A percentile compares a stretch with the other conserved stretches of the same genome.
phyloP scores from a whole-genome alignment of 169 alveolate species.

The Cryptosporidium baileyi region DNA sequence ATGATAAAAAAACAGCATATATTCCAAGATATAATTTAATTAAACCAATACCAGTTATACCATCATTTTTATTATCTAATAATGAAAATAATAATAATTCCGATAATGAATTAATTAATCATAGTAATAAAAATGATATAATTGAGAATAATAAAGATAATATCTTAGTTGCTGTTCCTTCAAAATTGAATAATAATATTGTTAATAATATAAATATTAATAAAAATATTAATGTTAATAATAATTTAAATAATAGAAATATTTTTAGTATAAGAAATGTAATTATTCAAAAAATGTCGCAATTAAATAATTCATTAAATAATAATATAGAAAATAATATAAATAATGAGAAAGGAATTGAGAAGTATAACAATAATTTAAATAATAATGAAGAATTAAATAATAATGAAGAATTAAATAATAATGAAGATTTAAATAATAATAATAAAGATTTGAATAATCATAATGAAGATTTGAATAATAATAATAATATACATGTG shows the following conservation, averaged over 20 bases:
- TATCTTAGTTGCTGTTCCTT: too few species aligned
- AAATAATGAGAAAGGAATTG: neutral
- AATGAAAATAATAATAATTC: neutral
- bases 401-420: too few species aligned
- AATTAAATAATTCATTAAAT: neutral
- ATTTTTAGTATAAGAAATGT: conserved; percentile 26
- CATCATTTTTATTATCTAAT: conserved; percentile 20
- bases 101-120: neutral
- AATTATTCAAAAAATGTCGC: conserved; percentile 46
- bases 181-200: neutral
- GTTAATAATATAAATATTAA: neutral
- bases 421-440: too few species aligned
- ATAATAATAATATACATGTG: neutral
- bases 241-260: neutral
- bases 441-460: too few species aligned
- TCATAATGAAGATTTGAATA: neutral
- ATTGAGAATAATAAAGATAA: neutral
- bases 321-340: neutral
- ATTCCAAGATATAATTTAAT: neutral
- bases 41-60: conserved; percentile 43
- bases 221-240: neutral
- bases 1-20: conserved; percentile 23
- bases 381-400: neutral
- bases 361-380: neutral
- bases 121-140: neutral